phyloP scores from a whole-genome alignment of 1,284 basidiomycete species.

The Sphagnurus paluster region DNA sequence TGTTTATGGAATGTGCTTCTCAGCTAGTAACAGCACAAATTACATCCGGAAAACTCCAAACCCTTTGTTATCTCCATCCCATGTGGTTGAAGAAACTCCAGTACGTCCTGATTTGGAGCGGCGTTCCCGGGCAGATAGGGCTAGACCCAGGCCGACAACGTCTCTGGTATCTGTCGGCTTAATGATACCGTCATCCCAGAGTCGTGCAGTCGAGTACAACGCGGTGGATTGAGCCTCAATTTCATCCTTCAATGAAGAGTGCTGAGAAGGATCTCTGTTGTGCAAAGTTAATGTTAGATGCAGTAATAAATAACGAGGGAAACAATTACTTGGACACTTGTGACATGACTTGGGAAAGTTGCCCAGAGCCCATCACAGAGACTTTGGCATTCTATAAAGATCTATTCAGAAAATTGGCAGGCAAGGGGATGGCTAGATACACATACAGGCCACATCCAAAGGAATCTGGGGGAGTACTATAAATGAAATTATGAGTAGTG shows the following conservation, averaged over 20 bases:
- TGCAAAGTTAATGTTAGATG: slow-evolving; percentile 1
- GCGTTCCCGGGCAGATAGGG: slow-evolving; percentile 60
- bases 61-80: slow-evolving; percentile 74
- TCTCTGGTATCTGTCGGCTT: slow-evolving; percentile 89
- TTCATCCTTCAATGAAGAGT: slow-evolving; percentile 70
- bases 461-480: slow-evolving; percentile 89
- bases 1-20: background rate
- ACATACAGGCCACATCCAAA: slow-evolving; percentile 97
- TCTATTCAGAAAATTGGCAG: slow-evolving; percentile 14
- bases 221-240: slow-evolving; percentile 89
- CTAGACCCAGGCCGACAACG: slow-evolving; percentile 83
- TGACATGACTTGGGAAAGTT: slow-evolving; percentile 91
- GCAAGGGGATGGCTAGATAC: slow-evolving; percentile 4
- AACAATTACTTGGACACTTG: slow-evolving; percentile 75
- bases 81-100: slow-evolving; percentile 48
- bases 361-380: slow-evolving; percentile 95
- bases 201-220: slow-evolving; percentile 82
- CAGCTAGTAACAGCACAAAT: slow-evolving; percentile 42
- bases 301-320: background rate
- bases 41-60: slow-evolving; percentile 93
- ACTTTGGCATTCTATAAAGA: slow-evolving; percentile 88
- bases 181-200: slow-evolving; percentile 97
- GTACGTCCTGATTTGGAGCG: slow-evolving; percentile 18
- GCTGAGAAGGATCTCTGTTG: slow-evolving; percentile 72
- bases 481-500: slow-evolving; percentile 12